Evolutionary conservation across 208 protist species (phyloP), one percentile per base, ranked within the genome.

Genomic region (Leishmania arabica): DNA sequence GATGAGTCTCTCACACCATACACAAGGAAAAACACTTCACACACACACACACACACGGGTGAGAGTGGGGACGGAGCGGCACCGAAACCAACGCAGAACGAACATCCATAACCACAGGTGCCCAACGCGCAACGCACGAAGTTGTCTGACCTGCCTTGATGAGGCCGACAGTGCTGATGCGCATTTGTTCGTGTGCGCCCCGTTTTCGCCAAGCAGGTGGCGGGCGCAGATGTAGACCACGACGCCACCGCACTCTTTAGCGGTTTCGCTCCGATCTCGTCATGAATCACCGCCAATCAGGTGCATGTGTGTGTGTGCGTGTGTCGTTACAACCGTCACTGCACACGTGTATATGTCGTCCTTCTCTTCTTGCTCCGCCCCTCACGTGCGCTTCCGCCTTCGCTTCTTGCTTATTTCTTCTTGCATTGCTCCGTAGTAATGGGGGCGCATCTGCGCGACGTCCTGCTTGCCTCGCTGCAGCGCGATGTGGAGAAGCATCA

Each of bases 401-500:
- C 49, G 42, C 53, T 47, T 53, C 2, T 58, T 6, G 65, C 24
- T 27, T 42, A 19, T 56, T 56, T 56, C n/a, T 34, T 56, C 47
- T 15, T 58, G 13, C n/a, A 24, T 13, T 73, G 3, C 75, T 77
- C 11, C 3, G 71, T 45, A 62, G 51, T 37, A 24, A 75, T 75
- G 71, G 51, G 31, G 51, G 24, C 71, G 13, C 71, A 45, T 15
- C 71, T 75, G 31, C 31, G 40, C 31, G 71, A 56, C 6, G 51
- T 15, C 19, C n/a, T 75, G n/a, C 71, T 58, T 34, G 71, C 51
- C 31, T 54, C 71, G 3, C 49, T 75, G 71, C 71, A 51, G 19
- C 45, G 31, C 31, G 49, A 60, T n/a, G 31, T 75, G 49, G 71
- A 75, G 31, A 75, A 42, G 71, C 47, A 75, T 45, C 71, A 42